These are phyloP conservation scores for Neoboletus brunneissimus DNA, from an alignment of 768 basidiomycete species.

Conservation along the genomic window DNA sequence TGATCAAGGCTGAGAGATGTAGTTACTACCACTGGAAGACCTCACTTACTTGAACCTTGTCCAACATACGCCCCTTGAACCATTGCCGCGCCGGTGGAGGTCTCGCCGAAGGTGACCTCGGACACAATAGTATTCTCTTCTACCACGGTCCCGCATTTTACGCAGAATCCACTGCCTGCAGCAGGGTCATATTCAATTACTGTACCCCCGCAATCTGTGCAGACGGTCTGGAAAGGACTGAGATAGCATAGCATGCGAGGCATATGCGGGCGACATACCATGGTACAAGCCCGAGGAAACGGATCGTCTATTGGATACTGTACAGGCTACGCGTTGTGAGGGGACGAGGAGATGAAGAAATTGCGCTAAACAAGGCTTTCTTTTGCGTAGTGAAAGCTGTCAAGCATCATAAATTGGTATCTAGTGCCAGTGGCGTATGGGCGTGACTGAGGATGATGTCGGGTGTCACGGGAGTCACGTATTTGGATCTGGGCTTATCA, in stretches of 20 bases:
- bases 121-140: conserved; percentile 93
- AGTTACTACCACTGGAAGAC: not conserved
- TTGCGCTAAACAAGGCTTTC: not conserved
- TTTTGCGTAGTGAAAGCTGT: too few relatives aligned
- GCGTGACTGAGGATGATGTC: not conserved
- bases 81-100: conserved; percentile 86
- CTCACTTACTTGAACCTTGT: conserved; percentile 79
- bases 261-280: conserved; percentile 13
- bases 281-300: not conserved
- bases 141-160: conserved; percentile 83
- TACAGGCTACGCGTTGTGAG: not conserved
- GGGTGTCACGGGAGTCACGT: not conserved
- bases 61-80: conserved; percentile 93
- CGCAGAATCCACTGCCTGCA: conserved; percentile 83
- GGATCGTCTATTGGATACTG: not conserved
- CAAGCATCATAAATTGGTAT: not conserved
- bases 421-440: not conserved
- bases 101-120: conserved; percentile 95
- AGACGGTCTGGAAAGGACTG: conserved; percentile 47
- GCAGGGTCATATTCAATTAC: conserved; percentile 84
- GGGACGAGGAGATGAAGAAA: not conserved
- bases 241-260: not conserved
- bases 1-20: conserved; percentile 27
- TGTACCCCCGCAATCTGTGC: conserved; percentile 76
- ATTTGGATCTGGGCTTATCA: not conserved